Evolutionary conservation across 2,329 filamentous ascomycete species (phyloP).

Genomic region (Alternaria incomplexa): DNA sequence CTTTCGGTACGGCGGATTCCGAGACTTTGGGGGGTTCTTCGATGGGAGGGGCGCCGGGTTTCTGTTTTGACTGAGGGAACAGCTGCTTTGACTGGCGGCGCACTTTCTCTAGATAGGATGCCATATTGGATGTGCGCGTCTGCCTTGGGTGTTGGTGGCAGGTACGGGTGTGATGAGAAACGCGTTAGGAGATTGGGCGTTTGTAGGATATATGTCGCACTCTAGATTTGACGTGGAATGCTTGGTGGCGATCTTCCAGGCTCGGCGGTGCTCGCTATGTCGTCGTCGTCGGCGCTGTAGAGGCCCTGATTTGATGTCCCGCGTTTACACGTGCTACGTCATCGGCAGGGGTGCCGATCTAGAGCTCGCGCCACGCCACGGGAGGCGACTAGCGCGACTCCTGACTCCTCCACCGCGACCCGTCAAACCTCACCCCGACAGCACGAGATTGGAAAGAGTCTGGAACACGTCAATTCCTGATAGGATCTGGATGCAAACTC

Average conservation of each 20-base stretch:
- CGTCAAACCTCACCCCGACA: not conserved
- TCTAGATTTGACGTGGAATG: conserved; percentile 5
- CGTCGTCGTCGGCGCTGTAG: conserved; percentile 30
- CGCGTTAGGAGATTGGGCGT: not conserved
- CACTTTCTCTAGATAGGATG: conserved; percentile 43
- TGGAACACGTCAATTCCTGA: not conserved
- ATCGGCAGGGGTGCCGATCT: conserved; percentile 31
- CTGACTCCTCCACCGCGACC: not conserved
- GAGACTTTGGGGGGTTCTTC: conserved; percentile 20
- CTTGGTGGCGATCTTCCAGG: conserved; percentile 16
- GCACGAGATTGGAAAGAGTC: not conserved
- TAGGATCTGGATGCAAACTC: not conserved
- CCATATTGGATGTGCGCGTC: conserved; percentile 22
- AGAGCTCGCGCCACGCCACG: conserved; percentile 14
- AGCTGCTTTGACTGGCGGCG: conserved; percentile 42
- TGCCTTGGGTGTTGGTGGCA: not conserved
- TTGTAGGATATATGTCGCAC: not conserved
- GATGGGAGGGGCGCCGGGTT: conserved; percentile 11
- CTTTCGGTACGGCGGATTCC: conserved; percentile 9
- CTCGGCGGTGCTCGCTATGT: conserved; percentile 28
- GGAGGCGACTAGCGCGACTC: not conserved
- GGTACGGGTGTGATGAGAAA: not conserved
- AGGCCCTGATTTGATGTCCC: conserved; percentile 29
- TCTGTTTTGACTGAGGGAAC: conserved; percentile 20
- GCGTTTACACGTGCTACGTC: conserved; percentile 31